Percentiles rank a stretch among this genome's conserved stretches.
These are phyloP conservation scores for Teunomyces atbi DNA, from an alignment of 805 yeast genomes.

Conservation along the genomic window DNA sequence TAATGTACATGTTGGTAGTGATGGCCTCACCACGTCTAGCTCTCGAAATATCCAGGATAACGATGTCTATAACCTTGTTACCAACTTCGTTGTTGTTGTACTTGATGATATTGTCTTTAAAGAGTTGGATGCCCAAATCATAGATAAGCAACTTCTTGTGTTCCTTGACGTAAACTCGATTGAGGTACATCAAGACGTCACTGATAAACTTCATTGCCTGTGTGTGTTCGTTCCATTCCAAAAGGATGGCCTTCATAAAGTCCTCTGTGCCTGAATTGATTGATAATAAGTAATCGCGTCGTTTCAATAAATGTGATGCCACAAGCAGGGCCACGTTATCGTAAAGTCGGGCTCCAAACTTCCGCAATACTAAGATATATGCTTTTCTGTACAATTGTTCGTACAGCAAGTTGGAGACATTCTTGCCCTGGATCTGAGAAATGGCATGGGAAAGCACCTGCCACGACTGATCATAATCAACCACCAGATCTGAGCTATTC, in stretches of 20 bases:
- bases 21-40: slow-evolving; percentile 55
- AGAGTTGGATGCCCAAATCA: slow-evolving; percentile 70
- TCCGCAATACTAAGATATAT: slow-evolving; percentile 70
- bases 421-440: slow-evolving; percentile 63
- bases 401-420: slow-evolving; percentile 73
- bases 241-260: slow-evolving; percentile 34
- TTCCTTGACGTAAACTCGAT: slow-evolving; percentile 79
- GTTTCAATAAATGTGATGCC: slow-evolving; percentile 40
- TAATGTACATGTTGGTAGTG: slow-evolving; percentile 52
- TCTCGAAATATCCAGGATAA: slow-evolving; percentile 55
- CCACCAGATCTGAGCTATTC: slow-evolving; percentile 24
- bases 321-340: slow-evolving; percentile 55
- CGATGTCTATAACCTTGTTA: slow-evolving; percentile 41
- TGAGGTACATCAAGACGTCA: slow-evolving; percentile 83
- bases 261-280: slow-evolving; percentile 22
- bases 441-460: slow-evolving; percentile 62
- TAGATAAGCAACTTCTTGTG: slow-evolving; percentile 59
- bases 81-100: slow-evolving; percentile 52
- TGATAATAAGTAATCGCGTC: slow-evolving; percentile 18
- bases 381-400: slow-evolving; percentile 81
- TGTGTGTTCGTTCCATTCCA: slow-evolving; percentile 70
- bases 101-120: slow-evolving; percentile 59
- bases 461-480: slow-evolving; percentile 72
- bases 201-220: slow-evolving; percentile 74
- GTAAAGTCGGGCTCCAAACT: slow-evolving; percentile 64